Base-by-base conservation (phyloP, 2,329 filamentous ascomycete genomes). In the Samsoniella hepiali region DNA sequence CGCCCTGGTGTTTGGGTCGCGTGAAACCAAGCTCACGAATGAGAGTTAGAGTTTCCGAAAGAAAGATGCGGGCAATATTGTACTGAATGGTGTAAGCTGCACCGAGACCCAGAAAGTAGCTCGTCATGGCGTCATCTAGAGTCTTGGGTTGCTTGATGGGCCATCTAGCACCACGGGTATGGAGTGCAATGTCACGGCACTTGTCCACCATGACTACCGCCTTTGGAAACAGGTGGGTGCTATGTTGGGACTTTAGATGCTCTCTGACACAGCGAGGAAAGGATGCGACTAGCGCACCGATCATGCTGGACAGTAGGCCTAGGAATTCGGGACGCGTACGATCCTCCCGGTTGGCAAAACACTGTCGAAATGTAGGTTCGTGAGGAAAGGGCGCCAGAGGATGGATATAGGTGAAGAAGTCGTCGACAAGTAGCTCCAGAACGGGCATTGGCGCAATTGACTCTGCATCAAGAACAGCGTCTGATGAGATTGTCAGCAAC, bases 321-420 rank as follows among this genome's bases (percentile, higher is more conserved):
- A 93, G 77, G 68, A 93, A 93, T 17, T 84, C 82, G 10, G 85
- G 84, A 67, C 86, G 87, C 7, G 81, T 83, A 59, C 86, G 80
- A 71, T 92, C 89, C 70, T 90, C 85, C 40, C 90, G 82, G 62
- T 82, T 82, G 8, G 81, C 81, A 73, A 91, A 90, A 1, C 86
- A 86, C 65, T 86, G 83, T 29, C 89, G 84, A 72, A 93, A 93
- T 4, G 88, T 90, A 0, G 89, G 89, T 71, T 93, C 89, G 73
- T 93, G 90, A 0, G 90, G 90, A 63, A 93, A 93, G 0, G 90
- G 90, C 64, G 85, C 85, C 9, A 93, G 81, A 1, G 90, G 90
- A 69, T 93, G 89, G 60, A 93, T 88, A 72, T 92, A 92, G 22
- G 88, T 91, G 76, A 93, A 93, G 81, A 91, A 93, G 76, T 93